Percentiles rank a stretch among this genome's conserved stretches.
Evolutionary conservation across 306 rosid species (phyloP).

Genomic region (Coriaria nepalensis): DNA sequence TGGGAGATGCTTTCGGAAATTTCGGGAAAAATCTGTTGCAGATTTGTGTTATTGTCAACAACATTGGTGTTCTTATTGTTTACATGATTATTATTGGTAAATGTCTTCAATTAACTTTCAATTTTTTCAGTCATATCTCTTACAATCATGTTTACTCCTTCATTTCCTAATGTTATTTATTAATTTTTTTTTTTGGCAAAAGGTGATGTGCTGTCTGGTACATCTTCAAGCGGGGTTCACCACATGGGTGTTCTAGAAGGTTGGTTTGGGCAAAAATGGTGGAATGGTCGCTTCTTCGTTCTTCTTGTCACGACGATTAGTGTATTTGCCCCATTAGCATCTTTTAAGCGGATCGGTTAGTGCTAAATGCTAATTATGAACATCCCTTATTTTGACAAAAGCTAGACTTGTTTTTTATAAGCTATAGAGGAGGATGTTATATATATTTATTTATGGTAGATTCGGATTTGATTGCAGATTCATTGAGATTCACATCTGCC

Average conservation of each 20-base stretch:
- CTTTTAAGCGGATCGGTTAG: slow-evolving; percentile 29
- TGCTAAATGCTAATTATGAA: no score
- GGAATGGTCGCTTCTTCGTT: slow-evolving; percentile 28
- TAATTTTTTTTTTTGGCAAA: no score
- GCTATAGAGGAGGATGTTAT: no score
- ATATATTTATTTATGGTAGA: no score
- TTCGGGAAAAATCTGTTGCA: slow-evolving; percentile 52
- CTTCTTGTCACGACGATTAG: slow-evolving; percentile 18
- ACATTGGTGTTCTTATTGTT: slow-evolving; percentile 55
- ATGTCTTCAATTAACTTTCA: no score
- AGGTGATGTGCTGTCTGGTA: slow-evolving; percentile 29
- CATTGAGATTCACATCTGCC: slow-evolving; percentile 22
- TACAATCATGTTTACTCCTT: no score
- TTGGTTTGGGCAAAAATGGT: slow-evolving; percentile 37
- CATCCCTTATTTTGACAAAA: no score
- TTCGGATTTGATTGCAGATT: slow-evolving; percentile 30
- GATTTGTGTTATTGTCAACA: slow-evolving; percentile 46
- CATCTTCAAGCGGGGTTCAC: slow-evolving; percentile 21
- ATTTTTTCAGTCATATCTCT: no score
- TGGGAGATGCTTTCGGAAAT: slow-evolving; percentile 63
- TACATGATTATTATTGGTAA: slow-evolving; percentile 93
- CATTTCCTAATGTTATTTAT: no score
- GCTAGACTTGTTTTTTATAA: no score
- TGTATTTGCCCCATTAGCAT: slow-evolving; percentile 22
- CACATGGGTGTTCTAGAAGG: slow-evolving; percentile 29